phyloP scores from a whole-genome alignment of 1,139 yeast genomes.

The Debaryomyces robertsiae region DNA sequence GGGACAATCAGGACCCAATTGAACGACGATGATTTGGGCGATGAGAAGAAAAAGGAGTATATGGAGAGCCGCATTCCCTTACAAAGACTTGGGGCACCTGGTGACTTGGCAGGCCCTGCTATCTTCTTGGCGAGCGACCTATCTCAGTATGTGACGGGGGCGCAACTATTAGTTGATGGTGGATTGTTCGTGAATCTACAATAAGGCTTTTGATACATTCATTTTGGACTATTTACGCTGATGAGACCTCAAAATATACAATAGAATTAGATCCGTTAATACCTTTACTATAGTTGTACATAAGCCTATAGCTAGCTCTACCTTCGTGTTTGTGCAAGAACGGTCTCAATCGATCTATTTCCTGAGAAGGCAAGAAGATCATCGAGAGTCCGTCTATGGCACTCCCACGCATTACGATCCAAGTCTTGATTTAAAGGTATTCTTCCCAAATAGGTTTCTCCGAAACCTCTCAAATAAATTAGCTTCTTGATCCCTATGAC shows the following conservation, averaged over 20 bases:
- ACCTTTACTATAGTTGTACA: too few species aligned
- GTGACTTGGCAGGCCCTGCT: slow-evolving; percentile 51
- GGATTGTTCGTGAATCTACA: slow-evolving; percentile 49
- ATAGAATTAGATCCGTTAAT: too few species aligned
- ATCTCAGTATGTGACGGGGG: slow-evolving; percentile 44
- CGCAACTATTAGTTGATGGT: slow-evolving; percentile 50
- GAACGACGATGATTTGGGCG: slow-evolving; percentile 39
- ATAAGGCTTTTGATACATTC: slow-evolving; percentile 21
- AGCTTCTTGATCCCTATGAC: slow-evolving; percentile 31
- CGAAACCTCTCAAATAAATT: slow-evolving; percentile 40
- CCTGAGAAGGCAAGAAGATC: not conserved
- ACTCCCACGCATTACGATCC: slow-evolving; percentile 5
- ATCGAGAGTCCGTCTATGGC: not conserved
- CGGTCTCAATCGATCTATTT: not conserved
- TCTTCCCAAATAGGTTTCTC: slow-evolving; percentile 35
- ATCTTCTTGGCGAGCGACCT: slow-evolving; percentile 48
- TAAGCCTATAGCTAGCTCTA: too few species aligned
- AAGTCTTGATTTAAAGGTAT: slow-evolving; percentile 32
- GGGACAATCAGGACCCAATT: slow-evolving; percentile 46
- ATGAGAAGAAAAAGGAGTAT: slow-evolving; percentile 29
- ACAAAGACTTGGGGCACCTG: slow-evolving; percentile 45
- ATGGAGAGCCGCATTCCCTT: slow-evolving; percentile 48
- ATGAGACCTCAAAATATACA: too few species aligned
- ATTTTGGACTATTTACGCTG: too few species aligned
- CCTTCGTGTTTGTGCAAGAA: too few species aligned